Conservation (phyloP, 2,329 filamentous ascomycete species). For the Trichoderma koningii region DNA sequence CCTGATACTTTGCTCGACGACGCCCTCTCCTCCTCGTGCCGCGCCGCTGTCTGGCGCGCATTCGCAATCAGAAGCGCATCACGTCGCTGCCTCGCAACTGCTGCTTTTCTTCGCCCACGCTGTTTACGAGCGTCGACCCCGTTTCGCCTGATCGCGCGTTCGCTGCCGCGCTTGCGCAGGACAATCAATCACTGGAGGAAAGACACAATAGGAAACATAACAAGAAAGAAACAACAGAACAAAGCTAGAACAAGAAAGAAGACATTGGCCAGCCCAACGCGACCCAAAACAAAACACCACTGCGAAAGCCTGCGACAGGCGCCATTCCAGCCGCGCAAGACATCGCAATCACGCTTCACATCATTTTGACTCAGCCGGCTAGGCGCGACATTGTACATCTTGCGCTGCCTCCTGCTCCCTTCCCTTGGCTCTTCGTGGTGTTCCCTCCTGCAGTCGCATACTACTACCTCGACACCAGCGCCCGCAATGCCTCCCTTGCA, state of each 20-base stretch:
- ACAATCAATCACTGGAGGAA: background rate
- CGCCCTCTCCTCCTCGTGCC: background rate
- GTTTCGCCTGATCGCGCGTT: constrained; percentile 7
- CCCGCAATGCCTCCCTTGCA: constrained; percentile 50
- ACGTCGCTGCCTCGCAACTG: background rate
- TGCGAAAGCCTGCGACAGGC: background rate
- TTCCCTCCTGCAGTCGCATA: constrained; percentile 26
- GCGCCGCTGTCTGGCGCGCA: constrained; percentile 22
- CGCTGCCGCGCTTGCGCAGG: constrained; percentile 8
- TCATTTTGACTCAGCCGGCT: constrained; percentile 17
- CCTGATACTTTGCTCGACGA: constrained; percentile 10
- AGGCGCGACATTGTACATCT: constrained; percentile 10
- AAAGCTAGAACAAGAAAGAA: background rate
- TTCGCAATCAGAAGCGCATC: constrained; percentile 18
- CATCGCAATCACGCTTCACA: constrained; percentile 21
- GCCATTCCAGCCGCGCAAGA: constrained; percentile 25
- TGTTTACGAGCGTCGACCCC: background rate
- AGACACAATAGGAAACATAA: background rate
- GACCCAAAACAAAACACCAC: constrained; percentile 2
- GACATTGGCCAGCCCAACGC: background rate
- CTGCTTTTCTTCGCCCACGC: constrained; percentile 1
- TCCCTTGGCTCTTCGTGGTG: background rate
- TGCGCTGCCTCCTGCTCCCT: constrained; percentile 5
- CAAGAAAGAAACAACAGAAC: background rate
- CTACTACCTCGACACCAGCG: constrained; percentile 30